Evolutionary conservation across 75 land plant species (phyloP).

Genomic region (Selaginella moellendorffii): DNA sequence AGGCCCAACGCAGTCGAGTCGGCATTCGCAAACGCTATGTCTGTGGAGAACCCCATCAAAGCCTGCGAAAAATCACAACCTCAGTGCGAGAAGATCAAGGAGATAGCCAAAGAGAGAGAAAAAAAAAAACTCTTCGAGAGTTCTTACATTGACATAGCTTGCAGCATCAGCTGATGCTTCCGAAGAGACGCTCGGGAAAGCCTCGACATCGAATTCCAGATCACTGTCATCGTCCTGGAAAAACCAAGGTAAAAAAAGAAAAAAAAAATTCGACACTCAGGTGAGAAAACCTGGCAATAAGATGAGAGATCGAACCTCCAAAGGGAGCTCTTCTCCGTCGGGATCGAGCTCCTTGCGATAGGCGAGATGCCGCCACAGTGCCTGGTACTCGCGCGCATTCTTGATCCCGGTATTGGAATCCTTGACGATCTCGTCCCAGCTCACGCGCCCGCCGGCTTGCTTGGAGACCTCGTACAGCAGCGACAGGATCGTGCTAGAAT

Average conservation of each 20-base stretch:
- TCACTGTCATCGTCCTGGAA: conserved; percentile 90
- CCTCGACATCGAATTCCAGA: conserved; percentile 66
- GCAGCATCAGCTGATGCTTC: conserved; percentile 57
- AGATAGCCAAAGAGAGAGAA: no score
- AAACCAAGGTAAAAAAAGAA: background rate
- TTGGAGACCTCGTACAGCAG: conserved; percentile 62
- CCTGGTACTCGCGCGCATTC: conserved; percentile 70
- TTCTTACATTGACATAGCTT: conserved; percentile 81
- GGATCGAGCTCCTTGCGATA: conserved; percentile 30
- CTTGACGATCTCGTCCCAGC: conserved; percentile 55
- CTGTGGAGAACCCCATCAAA: background rate
- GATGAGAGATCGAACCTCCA: background rate
- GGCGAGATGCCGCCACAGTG: conserved; percentile 81
- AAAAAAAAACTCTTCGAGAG: no score
- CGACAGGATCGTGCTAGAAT: conserved; percentile 42
- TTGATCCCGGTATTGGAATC: conserved; percentile 67
- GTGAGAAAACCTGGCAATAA: background rate
- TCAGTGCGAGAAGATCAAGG: no score
- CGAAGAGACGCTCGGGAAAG: conserved; percentile 40
- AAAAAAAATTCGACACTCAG: background rate
- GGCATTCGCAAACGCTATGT: background rate
- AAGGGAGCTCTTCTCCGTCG: background rate
- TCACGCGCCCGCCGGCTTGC: conserved; percentile 31
- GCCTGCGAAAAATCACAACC: no score
- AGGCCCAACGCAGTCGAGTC: background rate